Percentiles rank a stretch among this genome's conserved stretches.
Evolutionary conservation across 352 stramenopile genomes (phyloP).

Genomic region (Globisporangium nodosum): DNA sequence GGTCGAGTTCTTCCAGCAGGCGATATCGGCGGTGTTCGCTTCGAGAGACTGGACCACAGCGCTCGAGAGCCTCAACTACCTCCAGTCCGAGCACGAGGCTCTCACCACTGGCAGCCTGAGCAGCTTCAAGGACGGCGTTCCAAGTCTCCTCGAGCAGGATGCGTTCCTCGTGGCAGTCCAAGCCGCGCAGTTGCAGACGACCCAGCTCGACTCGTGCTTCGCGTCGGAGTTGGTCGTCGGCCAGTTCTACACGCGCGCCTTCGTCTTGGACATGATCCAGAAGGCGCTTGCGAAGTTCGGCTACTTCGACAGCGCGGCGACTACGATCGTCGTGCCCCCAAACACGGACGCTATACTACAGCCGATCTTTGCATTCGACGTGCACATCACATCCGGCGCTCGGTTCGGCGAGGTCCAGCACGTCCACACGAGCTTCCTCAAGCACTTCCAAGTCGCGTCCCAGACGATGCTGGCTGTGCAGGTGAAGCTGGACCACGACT

Average conservation of each 20-base stretch:
- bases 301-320: constrained; percentile 5
- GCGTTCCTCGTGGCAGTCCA: constrained; percentile 32
- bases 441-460: constrained; percentile 18
- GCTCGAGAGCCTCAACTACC: constrained; percentile 29
- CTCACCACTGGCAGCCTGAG: constrained; percentile 18
- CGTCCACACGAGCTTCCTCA: constrained; percentile 13
- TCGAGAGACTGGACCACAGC: constrained; percentile 22
- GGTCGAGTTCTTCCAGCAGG: constrained; percentile 37
- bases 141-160: constrained; percentile 25
- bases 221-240: constrained; percentile 27
- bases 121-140: constrained; percentile 16
- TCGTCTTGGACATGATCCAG: constrained; percentile 29
- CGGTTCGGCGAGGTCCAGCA: background rate
- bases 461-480: constrained; percentile 14
- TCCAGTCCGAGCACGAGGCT: constrained; percentile 15
- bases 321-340: constrained; percentile 16
- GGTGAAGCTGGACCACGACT: constrained; percentile 27
- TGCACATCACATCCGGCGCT: constrained; percentile 26
- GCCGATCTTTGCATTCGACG: constrained; percentile 21
- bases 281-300: constrained; percentile 9
- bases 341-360: constrained; percentile 15
- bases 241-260: constrained; percentile 34
- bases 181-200: constrained; percentile 21
- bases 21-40: constrained; percentile 26
- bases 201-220: constrained; percentile 31